These are phyloP conservation scores for Melaleuca quinquenervia DNA, from an alignment of 345 rosid species.

Conservation along the genomic window DNA sequence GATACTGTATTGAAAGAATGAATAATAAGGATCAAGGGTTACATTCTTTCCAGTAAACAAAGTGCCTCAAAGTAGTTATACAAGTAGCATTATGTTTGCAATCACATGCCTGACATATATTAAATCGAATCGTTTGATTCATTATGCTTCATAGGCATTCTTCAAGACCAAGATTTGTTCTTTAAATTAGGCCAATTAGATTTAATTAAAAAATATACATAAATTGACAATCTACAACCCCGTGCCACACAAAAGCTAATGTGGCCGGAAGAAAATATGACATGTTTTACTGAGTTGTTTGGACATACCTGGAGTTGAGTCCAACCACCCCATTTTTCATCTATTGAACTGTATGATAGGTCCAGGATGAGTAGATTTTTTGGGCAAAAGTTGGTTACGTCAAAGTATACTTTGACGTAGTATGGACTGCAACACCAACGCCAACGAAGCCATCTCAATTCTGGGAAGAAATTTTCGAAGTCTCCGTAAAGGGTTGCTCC, in stretches of 20 bases:
- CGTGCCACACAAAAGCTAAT: fast-evolving
- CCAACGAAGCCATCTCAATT: not conserved
- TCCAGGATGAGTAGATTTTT: not conserved
- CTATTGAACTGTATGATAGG: fast-evolving
- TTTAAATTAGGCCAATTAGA: fast-evolving
- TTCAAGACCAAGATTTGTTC: no score
- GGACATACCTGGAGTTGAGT: not conserved
- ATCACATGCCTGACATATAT: no score
- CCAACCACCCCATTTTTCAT: not conserved
- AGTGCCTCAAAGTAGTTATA: no score
- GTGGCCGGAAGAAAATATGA: not conserved
- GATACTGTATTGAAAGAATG: no score
- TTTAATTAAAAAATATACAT: not conserved
- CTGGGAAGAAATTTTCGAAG: not conserved
- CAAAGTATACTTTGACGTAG: fast-evolving
- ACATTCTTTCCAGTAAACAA: no score
- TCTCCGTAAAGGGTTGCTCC: fast-evolving
- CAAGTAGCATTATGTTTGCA: no score
- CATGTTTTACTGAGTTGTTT: not conserved
- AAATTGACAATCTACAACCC: fast-evolving
- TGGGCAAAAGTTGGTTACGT: not conserved
- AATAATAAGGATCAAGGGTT: no score
- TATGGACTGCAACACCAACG: fast-evolving
- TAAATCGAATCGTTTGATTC: no score
- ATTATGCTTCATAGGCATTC: no score